A percentile compares a stretch with the other conserved stretches of the same genome.
These are phyloP conservation scores for Hypoxylon sp. DNA, from an alignment of 2,329 filamentous ascomycete species.

Conservation along the genomic window DNA sequence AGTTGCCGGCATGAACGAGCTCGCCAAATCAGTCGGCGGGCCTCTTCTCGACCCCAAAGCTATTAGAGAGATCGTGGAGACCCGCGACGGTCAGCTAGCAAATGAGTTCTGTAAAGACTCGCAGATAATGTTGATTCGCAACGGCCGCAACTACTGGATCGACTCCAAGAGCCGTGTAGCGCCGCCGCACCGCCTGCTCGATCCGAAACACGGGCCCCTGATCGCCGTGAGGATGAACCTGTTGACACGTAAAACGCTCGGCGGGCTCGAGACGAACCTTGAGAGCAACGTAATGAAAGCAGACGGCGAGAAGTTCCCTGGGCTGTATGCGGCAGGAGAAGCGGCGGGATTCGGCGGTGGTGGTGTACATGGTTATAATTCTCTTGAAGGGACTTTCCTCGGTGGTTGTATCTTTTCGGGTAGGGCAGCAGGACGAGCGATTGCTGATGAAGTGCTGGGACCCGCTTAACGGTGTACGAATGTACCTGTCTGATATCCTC, in stretches of 20 bases:
- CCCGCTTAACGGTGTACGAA: not conserved
- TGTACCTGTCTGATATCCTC: not conserved
- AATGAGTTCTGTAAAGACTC: slow-evolving; percentile 72
- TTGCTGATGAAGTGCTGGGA: slow-evolving; percentile 63
- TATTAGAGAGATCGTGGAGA: slow-evolving; percentile 64
- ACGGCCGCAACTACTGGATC: slow-evolving; percentile 69
- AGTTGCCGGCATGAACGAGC: slow-evolving; percentile 71
- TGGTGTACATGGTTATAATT: slow-evolving; percentile 73
- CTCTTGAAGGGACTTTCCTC: slow-evolving; percentile 73
- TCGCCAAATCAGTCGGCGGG: slow-evolving; percentile 63
- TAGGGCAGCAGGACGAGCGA: slow-evolving; percentile 67
- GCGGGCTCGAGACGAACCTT: slow-evolving; percentile 72
- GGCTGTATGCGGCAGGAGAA: slow-evolving; percentile 73
- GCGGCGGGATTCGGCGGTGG: slow-evolving; percentile 73
- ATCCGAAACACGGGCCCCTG: slow-evolving; percentile 69
- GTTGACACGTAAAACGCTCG: slow-evolving; percentile 72
- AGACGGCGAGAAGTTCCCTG: slow-evolving; percentile 65
- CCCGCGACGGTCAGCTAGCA: slow-evolving; percentile 69
- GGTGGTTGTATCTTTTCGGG: slow-evolving; percentile 76
- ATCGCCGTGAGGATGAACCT: slow-evolving; percentile 74
- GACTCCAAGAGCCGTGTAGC: slow-evolving; percentile 67
- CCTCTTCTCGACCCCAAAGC: slow-evolving; percentile 62
- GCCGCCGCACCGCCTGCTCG: slow-evolving; percentile 67
- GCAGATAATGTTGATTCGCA: slow-evolving; percentile 73
- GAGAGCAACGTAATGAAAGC: slow-evolving; percentile 67